phyloP scores from a whole-genome alignment of 139 green algal genomes.

The Closterium sp. region DNA sequence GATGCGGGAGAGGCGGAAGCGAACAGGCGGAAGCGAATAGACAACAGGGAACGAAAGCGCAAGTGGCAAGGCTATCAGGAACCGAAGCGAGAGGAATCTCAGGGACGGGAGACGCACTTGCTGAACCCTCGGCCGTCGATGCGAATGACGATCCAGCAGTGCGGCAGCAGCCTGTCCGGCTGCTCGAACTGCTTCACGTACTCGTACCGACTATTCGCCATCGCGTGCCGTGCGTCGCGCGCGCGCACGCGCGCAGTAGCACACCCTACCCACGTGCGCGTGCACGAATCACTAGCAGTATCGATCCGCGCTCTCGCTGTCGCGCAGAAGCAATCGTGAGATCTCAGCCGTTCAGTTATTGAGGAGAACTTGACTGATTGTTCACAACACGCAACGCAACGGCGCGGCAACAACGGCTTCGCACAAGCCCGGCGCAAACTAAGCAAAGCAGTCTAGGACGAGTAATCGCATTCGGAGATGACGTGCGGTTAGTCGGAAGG shows the following conservation, averaged over 20 bases:
- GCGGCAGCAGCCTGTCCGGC: slow-evolving; percentile 45
- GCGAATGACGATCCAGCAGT: slow-evolving; percentile 50
- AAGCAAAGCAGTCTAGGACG: not conserved
- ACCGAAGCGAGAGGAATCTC: too few species aligned
- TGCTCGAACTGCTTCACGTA: slow-evolving; percentile 57
- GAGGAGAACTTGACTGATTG: not conserved
- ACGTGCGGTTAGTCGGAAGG: too few species aligned
- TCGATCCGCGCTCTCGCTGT: too few species aligned
- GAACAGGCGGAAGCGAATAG: not conserved
- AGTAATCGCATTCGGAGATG: too few species aligned
- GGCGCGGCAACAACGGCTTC: not conserved
- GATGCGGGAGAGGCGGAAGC: not conserved
- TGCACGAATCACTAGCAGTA: too few species aligned
- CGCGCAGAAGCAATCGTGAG: too few species aligned
- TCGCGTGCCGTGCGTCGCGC: not conserved
- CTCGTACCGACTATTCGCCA: slow-evolving; percentile 55
- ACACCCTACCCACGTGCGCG: too few species aligned
- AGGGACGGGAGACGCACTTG: slow-evolving; percentile 17
- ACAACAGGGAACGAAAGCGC: too few species aligned
- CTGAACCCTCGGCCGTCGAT: slow-evolving; percentile 50
- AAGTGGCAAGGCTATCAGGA: too few species aligned
- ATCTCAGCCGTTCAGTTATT: not conserved
- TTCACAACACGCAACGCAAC: not conserved
- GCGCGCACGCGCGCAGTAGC: not conserved
- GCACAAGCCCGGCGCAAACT: not conserved